A percentile compares a stretch with the other conserved stretches of the same genome.
Evolutionary conservation across 768 basidiomycete genomes (phyloP).

Genomic region (Mycena amicta): DNA sequence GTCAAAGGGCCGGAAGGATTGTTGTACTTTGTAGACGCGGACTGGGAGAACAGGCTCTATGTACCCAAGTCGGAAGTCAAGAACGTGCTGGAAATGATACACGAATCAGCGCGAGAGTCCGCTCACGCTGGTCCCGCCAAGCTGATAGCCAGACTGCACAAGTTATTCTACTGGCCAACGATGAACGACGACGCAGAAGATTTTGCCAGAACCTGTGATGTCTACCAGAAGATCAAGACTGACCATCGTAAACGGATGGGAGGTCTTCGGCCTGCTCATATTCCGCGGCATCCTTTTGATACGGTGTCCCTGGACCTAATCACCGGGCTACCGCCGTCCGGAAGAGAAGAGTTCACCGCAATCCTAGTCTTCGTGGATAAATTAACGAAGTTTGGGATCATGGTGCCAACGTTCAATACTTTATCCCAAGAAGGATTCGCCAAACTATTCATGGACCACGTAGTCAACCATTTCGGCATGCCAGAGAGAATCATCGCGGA

Average conservation of each 20-base stretch:
- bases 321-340: slow-evolving; percentile 13
- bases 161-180: slow-evolving; percentile 7
- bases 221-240: slow-evolving; percentile 8
- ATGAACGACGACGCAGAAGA: no score
- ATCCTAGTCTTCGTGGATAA: slow-evolving; percentile 31
- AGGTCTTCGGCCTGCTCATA: neutral
- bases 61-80: slow-evolving; percentile 24
- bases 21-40: slow-evolving; percentile 12
- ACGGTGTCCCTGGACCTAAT: slow-evolving; percentile 10
- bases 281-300: neutral
- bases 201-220: neutral
- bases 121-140: no score
- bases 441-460: slow-evolving; percentile 8
- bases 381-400: slow-evolving; percentile 35
- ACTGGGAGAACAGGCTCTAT: slow-evolving; percentile 6
- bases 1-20: slow-evolving; percentile 4
- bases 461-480: slow-evolving; percentile 8
- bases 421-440: slow-evolving; percentile 12
- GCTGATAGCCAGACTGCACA: neutral
- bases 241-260: slow-evolving; percentile 7
- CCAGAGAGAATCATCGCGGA: no score
- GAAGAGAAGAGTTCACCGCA: slow-evolving; percentile 22
- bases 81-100: neutral
- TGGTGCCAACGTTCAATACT: slow-evolving; percentile 28
- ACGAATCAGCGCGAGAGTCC: slow-evolving; percentile 4